A percentile compares a stretch with the other conserved stretches of the same genome.
phyloP scores from a whole-genome alignment of 179 eudicot genomes.

The Beta lomatogona region DNA sequence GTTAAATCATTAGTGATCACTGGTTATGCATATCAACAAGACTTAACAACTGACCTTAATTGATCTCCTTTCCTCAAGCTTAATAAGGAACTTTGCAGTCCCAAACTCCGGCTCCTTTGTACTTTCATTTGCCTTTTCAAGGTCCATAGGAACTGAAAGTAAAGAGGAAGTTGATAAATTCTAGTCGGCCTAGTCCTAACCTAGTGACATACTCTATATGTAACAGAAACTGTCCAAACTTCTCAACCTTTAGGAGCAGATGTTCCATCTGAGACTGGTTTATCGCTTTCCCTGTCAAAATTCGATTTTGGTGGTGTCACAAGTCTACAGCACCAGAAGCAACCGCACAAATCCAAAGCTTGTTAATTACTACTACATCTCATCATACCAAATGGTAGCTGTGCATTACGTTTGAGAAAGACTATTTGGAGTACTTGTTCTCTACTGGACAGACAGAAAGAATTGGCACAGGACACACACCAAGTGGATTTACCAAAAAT shows the following conservation, averaged over 20 bases:
- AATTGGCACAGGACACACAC: too few relatives aligned
- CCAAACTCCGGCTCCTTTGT: constrained; percentile 62
- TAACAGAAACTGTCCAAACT: constrained; percentile 5
- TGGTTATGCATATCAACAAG: constrained; percentile 1
- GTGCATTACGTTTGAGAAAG: neutral
- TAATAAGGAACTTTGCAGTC: constrained; percentile 71
- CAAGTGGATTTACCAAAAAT: too few relatives aligned
- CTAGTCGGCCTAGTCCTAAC: constrained; percentile 7
- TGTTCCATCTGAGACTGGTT: constrained; percentile 31
- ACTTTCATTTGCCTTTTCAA: constrained; percentile 38
- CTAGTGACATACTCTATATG: neutral
- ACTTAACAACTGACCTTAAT: constrained; percentile 53
- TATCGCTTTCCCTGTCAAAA: constrained; percentile 41
- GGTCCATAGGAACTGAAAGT: constrained; percentile 35
- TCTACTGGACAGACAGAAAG: too few relatives aligned
- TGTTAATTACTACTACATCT: neutral
- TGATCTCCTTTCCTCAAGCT: constrained; percentile 68
- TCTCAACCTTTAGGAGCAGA: constrained; percentile 35
- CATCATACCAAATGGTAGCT: neutral
- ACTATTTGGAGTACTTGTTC: too few relatives aligned
- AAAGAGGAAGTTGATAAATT: constrained; percentile 1
- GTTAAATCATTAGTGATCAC: neutral
- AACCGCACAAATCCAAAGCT: neutral
- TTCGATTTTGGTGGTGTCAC: constrained; percentile 29
- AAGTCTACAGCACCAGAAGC: constrained; percentile 14